phyloP scores from a whole-genome alignment of 345 rosid species.

The Reutealis trisperma region DNA sequence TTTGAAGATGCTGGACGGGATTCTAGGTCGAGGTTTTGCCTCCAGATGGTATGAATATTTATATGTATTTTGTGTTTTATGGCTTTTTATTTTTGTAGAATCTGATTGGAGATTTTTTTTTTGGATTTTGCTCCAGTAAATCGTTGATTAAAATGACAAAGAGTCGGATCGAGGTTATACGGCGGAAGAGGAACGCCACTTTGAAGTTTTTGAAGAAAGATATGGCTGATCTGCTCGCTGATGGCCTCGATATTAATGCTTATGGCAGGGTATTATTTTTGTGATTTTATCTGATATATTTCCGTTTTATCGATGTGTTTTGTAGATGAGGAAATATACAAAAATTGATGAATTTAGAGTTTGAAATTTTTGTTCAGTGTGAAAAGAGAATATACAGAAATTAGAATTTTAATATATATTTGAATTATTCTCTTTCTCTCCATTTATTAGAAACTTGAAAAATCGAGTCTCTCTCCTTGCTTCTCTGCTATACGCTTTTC shows the following conservation, averaged over 20 bases:
- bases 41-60: slow-evolving; percentile 58
- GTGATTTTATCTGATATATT: neutral
- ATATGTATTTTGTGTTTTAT: neutral
- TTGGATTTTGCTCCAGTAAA: slow-evolving; percentile 50
- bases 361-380: neutral
- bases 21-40: slow-evolving; percentile 79
- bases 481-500: neutral
- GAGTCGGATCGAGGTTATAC: slow-evolving; percentile 82
- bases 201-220: slow-evolving; percentile 83
- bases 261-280: slow-evolving; percentile 58
- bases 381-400: neutral
- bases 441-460: neutral
- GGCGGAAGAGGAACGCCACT: slow-evolving; percentile 85
- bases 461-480: neutral
- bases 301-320: neutral
- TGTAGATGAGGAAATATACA: neutral
- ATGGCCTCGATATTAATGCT: slow-evolving; percentile 84
- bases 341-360: neutral
- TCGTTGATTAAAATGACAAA: slow-evolving; percentile 72
- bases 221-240: slow-evolving; percentile 81
- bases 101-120: neutral
- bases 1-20: slow-evolving; percentile 76
- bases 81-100: neutral
- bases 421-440: too few species aligned
- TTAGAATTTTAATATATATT: too few species aligned